Evolutionary conservation across 2,329 filamentous ascomycete species (phyloP), one percentile per base, ranked within the genome.

Genomic region (Penicillium sp.): DNA sequence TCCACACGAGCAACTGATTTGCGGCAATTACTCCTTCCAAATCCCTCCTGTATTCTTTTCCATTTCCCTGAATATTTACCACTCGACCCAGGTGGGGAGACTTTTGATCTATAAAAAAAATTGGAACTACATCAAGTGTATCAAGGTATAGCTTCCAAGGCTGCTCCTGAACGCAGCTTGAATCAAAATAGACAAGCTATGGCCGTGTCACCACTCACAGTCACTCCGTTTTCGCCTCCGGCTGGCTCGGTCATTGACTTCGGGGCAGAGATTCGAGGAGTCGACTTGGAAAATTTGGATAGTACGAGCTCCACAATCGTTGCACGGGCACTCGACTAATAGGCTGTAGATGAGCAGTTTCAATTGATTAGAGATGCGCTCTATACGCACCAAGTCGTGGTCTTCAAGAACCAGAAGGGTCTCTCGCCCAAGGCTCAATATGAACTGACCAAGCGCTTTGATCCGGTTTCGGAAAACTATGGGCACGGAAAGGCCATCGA

Each of bases 401-500:
- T 92, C 27, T 82, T 92, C 75, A 90, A 88, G 70, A 78, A 83
- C 66, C 88, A 91, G 67, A 66, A 76, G 41, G 77, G 82, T 40
- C 76, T 87, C 22, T 83, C 86, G 0, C 86, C 89, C 1, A 84
- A 83, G 66, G 86, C 88, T 7, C 89, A 92, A 67, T 92, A 86
- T 65, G 83, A 88, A 59, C 78, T 92, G 39, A 92, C 88, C 2
- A 84, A 83, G 47, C 83, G 83, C 51, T 92, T 92, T 72, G 89
- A 92, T 63, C 88, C 88, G 0, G 66, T 77, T 5, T 79, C 81
- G 1, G 79, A 79, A 13, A 81, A 80, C 13, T 92, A 92, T 71
- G 89, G 89, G 14, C 89, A 92, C 68, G 89, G 88, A 67, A 89
- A 88, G 73, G 89, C 87, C 0, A 77, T 90, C 45, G 88, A 90